Evolutionary conservation across 2,329 filamentous ascomycete genomes (phyloP), one percentile per base, ranked within the genome.

Genomic region (Dryadomyces quercivorus): DNA sequence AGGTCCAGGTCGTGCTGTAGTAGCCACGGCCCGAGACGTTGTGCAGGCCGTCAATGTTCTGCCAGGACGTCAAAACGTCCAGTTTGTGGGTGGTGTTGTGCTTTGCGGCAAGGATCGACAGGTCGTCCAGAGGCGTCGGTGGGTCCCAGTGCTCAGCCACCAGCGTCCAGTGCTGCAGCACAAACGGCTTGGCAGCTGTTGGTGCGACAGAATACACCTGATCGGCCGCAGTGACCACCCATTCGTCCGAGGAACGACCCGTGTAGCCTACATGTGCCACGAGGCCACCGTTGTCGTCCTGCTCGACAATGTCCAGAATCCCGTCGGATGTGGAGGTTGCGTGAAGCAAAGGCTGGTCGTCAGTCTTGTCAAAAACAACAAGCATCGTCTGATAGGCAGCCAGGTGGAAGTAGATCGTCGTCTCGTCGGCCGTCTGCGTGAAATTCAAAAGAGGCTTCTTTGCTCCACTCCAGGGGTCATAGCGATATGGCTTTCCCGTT

Each of bases 381-480:
- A 73, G 67, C 2, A 62, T 61, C 4, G 65, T 67, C 61, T 75
- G 67, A 53, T 72, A 71, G 1, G 63, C 66, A 21, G 65, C 66
- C 3, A 75, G 59, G 2, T 52, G 55, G 15, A 75, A 55, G 2
- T 64, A 63, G 15, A 73, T 65, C 1, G 59, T 62, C 1, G 66
- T 70, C 0, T 53, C 58, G 18, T 5, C 38, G 9, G 6, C 40
- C 12, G 47, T 42, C 50, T 54, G 53, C 18, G 49, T 51, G 34
- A 57, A 57, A 5, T 57, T 61, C 3, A 61, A 53, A 3, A 72
- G 56, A 0, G 65, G 65, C 4, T 55, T 65, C 26, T 62, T 53
- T 5, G 62, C 59, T 8, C 72, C 73, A 1, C 70, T 72, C 69
- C 71, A 76, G 4, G 70, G 68, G 59, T 75, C 63, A 52, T 68